These are phyloP conservation scores for Corrigiola litoralis DNA, from an alignment of 179 eudicot genomes.

Conservation along the genomic window DNA sequence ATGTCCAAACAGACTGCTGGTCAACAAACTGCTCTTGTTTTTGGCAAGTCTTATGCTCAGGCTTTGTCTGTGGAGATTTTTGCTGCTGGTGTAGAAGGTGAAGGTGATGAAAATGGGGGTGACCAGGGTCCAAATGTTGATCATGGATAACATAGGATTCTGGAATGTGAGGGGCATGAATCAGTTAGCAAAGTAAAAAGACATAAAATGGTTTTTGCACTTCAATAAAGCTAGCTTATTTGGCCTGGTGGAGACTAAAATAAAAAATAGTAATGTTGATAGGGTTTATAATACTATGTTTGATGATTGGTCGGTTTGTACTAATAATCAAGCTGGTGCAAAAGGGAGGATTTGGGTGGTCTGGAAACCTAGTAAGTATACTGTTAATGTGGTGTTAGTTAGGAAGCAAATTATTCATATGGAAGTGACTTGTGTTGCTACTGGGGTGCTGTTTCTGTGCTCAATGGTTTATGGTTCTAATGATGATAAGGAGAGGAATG, in stretches of 20 bases:
- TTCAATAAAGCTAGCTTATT: neutral
- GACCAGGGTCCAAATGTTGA: too few species aligned
- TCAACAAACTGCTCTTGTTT: too few species aligned
- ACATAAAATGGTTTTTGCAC: neutral
- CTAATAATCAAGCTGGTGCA: neutral
- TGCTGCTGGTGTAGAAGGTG: too few species aligned
- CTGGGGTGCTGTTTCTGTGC: neutral
- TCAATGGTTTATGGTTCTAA: neutral
- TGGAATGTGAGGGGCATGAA: neutral
- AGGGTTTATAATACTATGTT: neutral
- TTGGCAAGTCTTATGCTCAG: too few species aligned
- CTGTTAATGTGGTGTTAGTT: neutral
- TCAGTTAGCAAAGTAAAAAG: neutral
- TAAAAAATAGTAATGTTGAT: neutral
- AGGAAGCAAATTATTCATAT: neutral
- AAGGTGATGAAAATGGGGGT: too few species aligned
- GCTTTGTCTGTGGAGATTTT: too few species aligned
- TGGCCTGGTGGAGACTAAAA: neutral
- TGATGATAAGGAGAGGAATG: neutral
- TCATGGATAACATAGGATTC: neutral
- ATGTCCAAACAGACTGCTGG: too few species aligned
- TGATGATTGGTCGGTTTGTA: neutral
- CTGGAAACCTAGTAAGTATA: neutral
- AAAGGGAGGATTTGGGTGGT: neutral
- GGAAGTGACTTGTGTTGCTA: too few species aligned